phyloP scores from a whole-genome alignment of 2,329 filamentous ascomycete genomes.

The Sarocladiaceae sp. region DNA sequence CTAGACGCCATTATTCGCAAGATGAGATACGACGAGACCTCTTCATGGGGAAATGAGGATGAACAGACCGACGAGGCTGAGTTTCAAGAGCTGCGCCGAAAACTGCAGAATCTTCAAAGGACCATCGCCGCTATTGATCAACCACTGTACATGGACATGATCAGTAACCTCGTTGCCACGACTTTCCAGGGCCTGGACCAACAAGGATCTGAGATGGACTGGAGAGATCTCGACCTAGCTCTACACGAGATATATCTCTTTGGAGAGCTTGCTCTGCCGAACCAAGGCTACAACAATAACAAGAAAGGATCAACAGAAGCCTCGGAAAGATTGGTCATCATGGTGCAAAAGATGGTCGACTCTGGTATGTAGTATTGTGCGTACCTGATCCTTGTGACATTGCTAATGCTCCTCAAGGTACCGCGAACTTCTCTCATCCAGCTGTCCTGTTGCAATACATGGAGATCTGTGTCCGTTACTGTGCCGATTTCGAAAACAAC shows the following conservation, averaged over 20 bases:
- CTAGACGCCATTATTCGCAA: conserved; percentile 89
- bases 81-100: conserved; percentile 89
- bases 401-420: conserved; percentile 47
- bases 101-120: conserved; percentile 87
- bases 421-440: conserved; percentile 82
- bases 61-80: conserved; percentile 96
- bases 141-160: conserved; percentile 77
- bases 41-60: conserved; percentile 88
- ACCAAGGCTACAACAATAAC: conserved; percentile 82
- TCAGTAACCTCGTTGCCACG: conserved; percentile 82
- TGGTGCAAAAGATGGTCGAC: conserved; percentile 96
- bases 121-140: conserved; percentile 88
- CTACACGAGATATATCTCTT: conserved; percentile 95
- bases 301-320: conserved; percentile 75
- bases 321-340: conserved; percentile 75
- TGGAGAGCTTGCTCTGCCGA: conserved; percentile 87
- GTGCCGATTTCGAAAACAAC: conserved; percentile 85
- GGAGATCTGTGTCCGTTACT: conserved; percentile 96
- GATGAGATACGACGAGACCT: conserved; percentile 96
- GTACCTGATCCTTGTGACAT: not conserved
- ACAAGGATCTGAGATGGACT: conserved; percentile 73
- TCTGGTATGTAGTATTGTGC: conserved; percentile 58
- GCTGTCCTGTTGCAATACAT: conserved; percentile 94
- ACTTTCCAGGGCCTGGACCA: conserved; percentile 80
- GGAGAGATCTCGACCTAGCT: conserved; percentile 91